Base-by-base conservation (phyloP, 1,139 yeast species). In the Pneumocystis wakefieldiae region DNA sequence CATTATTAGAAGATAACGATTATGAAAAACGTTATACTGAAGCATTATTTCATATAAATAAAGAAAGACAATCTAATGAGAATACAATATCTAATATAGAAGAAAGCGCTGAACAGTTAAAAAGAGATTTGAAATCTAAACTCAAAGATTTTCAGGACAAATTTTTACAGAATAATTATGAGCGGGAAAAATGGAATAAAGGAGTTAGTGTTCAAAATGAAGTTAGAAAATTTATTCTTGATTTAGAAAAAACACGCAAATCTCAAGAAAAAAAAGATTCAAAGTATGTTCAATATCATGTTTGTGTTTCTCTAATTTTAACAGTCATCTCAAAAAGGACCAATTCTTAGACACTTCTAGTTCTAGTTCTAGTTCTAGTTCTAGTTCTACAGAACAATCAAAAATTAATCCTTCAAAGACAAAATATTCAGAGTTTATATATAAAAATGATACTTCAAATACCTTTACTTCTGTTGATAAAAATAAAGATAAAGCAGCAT, bases 181-280 rank as follows among this genome's bases (percentile, higher is more conserved):
- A 86, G 10, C 79, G 81, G 59, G 79, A 82, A 35, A 85, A 86
- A 70, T 92, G 95, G 94, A 96, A 88, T 68, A 81, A 83, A 62
- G 97, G 96, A 15, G 77, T 84, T 65, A 96, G 94, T 35, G 83
- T 90, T 29, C 84, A 82, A 69, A 81, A 83, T 32, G 80, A 82
- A 61, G 94, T 90, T 55, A 80, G 80, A 65, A 78, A 78, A 29
- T 84, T 92, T 67, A 83, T 92, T 66, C 76, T 76, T 62, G 79
- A 80, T 53, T 76, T 88, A 70, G 79, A 80, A 64, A 71, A 68
- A 48, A 39, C 36, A 37, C 19, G 19, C 19, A 17, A 29, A 38
- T 15, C 37, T 37, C 62, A 24, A 38, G 55, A 29, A 37, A 24
- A 55, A 24, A n/a, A 24, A 35, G 12, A 17, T 41, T 24, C 36